A percentile compares a stretch with the other conserved stretches of the same genome.
phyloP scores from a whole-genome alignment of 164 flowering plant species.

The Pachysandra terminalis region DNA sequence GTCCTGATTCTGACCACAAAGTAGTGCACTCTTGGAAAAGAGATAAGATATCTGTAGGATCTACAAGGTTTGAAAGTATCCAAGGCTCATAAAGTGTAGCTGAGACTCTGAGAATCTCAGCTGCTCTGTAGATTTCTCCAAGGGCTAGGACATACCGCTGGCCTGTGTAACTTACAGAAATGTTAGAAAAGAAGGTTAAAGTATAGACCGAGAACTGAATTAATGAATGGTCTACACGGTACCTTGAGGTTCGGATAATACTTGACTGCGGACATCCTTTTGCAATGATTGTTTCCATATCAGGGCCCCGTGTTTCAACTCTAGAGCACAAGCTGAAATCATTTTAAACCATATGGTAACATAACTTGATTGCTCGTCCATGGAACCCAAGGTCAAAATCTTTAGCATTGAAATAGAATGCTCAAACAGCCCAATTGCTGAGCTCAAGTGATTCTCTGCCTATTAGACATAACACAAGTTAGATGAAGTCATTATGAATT shows the following conservation, averaged over 20 bases:
- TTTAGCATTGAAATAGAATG: slow-evolving; percentile 46
- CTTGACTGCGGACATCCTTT: slow-evolving; percentile 35
- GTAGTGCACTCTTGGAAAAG: no score
- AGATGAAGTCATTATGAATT: no score
- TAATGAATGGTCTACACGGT: slow-evolving; percentile 15
- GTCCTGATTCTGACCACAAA: slow-evolving; percentile 63
- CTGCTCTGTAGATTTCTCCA: no score
- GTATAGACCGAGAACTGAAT: neutral
- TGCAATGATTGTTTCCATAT: slow-evolving; percentile 63
- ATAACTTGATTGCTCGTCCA: slow-evolving; percentile 52
- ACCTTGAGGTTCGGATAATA: slow-evolving; percentile 62
- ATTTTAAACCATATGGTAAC: slow-evolving; percentile 64
- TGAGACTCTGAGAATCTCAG: no score
- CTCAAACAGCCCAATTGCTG: slow-evolving; percentile 54
- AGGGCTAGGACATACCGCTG: slow-evolving; percentile 56
- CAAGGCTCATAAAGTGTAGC: slow-evolving; percentile 69
- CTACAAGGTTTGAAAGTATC: slow-evolving; percentile 37
- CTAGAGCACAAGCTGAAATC: slow-evolving; percentile 60
- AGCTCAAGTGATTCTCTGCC: no score
- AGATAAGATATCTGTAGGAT: no score
- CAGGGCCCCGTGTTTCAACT: slow-evolving; percentile 65
- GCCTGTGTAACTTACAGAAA: slow-evolving; percentile 38
- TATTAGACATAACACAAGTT: no score
- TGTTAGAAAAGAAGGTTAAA: neutral
- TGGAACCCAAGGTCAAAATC: slow-evolving; percentile 48